Evolutionary conservation across 1,139 yeast genomes (phyloP), one percentile per base, ranked within the genome.

Genomic region (Kazachstania sp.): DNA sequence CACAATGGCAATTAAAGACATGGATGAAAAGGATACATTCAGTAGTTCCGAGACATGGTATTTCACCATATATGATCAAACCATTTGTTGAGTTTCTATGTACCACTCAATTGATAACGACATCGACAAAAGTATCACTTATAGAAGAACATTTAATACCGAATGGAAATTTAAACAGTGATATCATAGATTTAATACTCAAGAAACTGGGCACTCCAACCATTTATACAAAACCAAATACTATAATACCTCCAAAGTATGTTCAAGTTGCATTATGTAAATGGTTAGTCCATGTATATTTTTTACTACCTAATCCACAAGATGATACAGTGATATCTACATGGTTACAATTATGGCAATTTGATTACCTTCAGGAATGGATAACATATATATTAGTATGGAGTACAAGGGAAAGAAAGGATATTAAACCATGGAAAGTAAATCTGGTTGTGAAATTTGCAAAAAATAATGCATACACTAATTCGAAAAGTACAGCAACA

Each of bases 371-470:
- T 37, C 70, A 79, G 34, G 67, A 68, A 1, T 67, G 70, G 60
- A 58, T 73, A 4, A 70, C 78, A 12, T 72, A 71, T 45, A 51
- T 77, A 15, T 55, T 77, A 16, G 62, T 71, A 40, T 56, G 74
- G 47, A 52, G 70, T 1, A 64, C 76, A 0, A 59, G 58, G 13
- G 51, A 53, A 1, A 53, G 57, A 5, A 58, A 61, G 19, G 58
- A 59, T 30, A 69, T 74, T n/a, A 70, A 64, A 41, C 60, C 53
- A 5, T 63, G 66, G 65, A 58, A 59, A 39, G 42, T 62, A 15
- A 48, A 45, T n/a, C 34, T 52, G 11, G 37, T 56, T 28, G 44
- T 43, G 23, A 51, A 53, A 16, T 39, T 59, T 13, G 57, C 55
- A 2, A 37, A 47, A 3, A 58, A 55, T 15, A 47, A 55, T 11